phyloP scores from a whole-genome alignment of 176 grass and related monocot species.

The Oryza australiensis region DNA sequence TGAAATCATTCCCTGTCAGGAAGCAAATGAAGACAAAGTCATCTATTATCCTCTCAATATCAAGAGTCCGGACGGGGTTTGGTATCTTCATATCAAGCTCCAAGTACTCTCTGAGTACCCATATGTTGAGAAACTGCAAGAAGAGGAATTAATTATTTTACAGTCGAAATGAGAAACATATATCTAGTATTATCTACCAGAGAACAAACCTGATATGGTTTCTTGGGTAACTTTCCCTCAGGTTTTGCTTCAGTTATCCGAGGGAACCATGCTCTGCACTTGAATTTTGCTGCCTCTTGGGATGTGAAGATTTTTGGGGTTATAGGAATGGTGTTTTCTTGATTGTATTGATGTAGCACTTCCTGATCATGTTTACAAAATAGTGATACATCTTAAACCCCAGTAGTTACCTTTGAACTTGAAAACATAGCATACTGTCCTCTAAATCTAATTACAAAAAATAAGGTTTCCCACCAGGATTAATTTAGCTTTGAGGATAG shows the following conservation, averaged over 20 bases:
- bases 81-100: conserved; percentile 68
- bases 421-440: not conserved
- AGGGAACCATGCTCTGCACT: conserved; percentile 25
- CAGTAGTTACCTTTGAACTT: not conserved
- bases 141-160: not conserved
- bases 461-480: no score
- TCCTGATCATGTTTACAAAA: conserved; percentile 20
- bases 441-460: not conserved
- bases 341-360: not conserved
- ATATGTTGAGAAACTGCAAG: conserved; percentile 76
- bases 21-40: conserved; percentile 85
- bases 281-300: not conserved
- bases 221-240: conserved; percentile 13
- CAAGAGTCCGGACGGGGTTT: conserved; percentile 33
- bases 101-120: conserved; percentile 77
- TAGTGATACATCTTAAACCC: not conserved
- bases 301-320: not conserved
- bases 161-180: not conserved
- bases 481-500: no score
- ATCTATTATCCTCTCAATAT: conserved; percentile 67
- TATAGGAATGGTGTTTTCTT: not conserved
- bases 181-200: not conserved
- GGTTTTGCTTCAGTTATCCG: not conserved
- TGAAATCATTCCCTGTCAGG: conserved; percentile 88
- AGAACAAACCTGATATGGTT: conserved; percentile 36